Conservation (phyloP, 2,329 filamentous ascomycete genomes). For the Xylariaceae sp. region DNA sequence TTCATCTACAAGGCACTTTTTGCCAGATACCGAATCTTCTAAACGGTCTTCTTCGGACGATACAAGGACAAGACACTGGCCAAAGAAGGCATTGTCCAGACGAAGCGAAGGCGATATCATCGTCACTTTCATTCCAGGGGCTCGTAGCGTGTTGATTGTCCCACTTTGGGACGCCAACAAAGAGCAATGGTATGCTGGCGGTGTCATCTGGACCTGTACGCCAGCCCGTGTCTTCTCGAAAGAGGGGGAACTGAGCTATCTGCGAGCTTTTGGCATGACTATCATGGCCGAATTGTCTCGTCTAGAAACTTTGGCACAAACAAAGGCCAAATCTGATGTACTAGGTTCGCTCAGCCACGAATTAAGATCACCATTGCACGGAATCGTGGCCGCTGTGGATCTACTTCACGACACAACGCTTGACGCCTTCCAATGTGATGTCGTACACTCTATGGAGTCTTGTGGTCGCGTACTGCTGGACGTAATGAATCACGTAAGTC, state of each 20-base stretch:
- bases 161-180: conserved; percentile 43
- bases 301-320: conserved; percentile 30
- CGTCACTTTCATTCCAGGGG: conserved; percentile 34
- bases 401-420: conserved; percentile 48
- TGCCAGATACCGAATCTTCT: background rate
- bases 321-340: conserved; percentile 51
- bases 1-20: background rate
- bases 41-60: background rate
- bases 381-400: conserved; percentile 50
- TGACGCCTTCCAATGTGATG: conserved; percentile 39
- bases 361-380: conserved; percentile 55
- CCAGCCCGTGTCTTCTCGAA: conserved; percentile 39
- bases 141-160: conserved; percentile 42
- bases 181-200: conserved; percentile 44
- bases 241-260: conserved; percentile 45
- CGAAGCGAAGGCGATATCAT: conserved; percentile 27
- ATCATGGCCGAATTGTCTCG: conserved; percentile 54
- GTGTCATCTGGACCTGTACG: conserved; percentile 43
- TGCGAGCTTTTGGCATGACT: conserved; percentile 47
- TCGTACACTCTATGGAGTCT: conserved; percentile 43
- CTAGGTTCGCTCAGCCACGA: conserved; percentile 59
- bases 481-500: conserved; percentile 40
- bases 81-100: conserved; percentile 1
- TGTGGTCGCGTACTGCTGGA: conserved; percentile 48
- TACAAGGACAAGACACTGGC: no score